These are phyloP conservation scores for Musa balbisiana DNA, from an alignment of 202 grass and related monocot species.

Conservation along the genomic window DNA sequence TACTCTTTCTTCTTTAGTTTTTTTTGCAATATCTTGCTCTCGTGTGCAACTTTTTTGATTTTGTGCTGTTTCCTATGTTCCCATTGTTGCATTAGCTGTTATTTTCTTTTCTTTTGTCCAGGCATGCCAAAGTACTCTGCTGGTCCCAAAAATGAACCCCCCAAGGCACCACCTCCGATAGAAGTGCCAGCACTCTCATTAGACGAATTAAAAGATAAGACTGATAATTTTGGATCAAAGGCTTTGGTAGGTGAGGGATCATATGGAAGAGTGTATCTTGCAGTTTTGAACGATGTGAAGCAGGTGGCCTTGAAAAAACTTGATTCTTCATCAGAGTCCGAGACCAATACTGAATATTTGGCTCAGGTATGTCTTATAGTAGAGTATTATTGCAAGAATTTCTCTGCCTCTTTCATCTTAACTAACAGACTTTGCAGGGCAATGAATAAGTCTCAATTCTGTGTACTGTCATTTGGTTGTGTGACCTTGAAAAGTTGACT, in stretches of 20 bases:
- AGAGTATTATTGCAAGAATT: neutral
- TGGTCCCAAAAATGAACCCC: neutral
- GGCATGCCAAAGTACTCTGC: neutral
- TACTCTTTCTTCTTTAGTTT: too few relatives aligned
- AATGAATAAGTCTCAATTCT: neutral
- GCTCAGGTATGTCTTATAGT: neutral
- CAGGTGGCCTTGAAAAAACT: neutral
- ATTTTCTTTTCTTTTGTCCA: constrained; percentile 3
- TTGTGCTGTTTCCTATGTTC: neutral
- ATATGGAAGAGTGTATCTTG: constrained; percentile 8
- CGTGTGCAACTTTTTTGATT: neutral
- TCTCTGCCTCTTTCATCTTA: neutral
- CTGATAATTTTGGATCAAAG: constrained; percentile 44
- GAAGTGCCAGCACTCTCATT: constrained; percentile 40
- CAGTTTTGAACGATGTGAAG: neutral
- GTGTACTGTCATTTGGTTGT: neutral
- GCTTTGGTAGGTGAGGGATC: constrained; percentile 58
- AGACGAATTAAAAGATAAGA: constrained; percentile 44
- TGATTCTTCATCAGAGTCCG: neutral
- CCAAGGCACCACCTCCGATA: constrained; percentile 31
- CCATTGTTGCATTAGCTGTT: neutral
- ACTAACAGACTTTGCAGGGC: neutral
- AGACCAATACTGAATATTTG: neutral
- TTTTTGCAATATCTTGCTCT: neutral
- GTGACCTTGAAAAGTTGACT: neutral